Evolutionary conservation across 2,329 filamentous ascomycete species (phyloP).

Genomic region (Colletotrichum limetticola): DNA sequence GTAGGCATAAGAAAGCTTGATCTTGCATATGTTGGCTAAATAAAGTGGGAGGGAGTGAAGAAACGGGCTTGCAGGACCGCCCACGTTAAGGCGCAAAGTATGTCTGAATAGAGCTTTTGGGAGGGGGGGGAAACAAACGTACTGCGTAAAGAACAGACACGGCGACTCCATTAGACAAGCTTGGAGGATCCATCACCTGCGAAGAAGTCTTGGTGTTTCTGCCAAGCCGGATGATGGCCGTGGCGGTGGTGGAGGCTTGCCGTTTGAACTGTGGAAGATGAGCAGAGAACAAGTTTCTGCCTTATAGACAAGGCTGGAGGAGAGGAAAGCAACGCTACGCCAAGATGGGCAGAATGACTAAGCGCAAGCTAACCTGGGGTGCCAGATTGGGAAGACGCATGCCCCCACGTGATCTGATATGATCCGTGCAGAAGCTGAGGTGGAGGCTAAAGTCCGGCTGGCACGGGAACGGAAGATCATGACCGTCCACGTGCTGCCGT

Average conservation of each 20-base stretch:
- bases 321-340: background rate
- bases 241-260: background rate
- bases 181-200: background rate
- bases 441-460: background rate
- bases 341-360: background rate
- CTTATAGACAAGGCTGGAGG: background rate
- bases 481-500: background rate
- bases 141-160: background rate
- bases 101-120: background rate
- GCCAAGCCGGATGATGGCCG: conserved; percentile 18
- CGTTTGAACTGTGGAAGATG: background rate
- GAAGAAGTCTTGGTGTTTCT: conserved; percentile 18
- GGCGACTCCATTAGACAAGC: background rate
- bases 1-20: conserved; percentile 18
- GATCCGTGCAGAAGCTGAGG: conserved; percentile 4
- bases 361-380: background rate
- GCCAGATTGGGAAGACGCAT: background rate
- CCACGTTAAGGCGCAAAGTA: background rate
- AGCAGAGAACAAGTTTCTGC: background rate
- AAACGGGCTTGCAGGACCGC: background rate
- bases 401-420: conserved; percentile 16
- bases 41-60: background rate
- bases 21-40: background rate
- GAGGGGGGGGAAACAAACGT: background rate
- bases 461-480: background rate